A percentile compares a stretch with the other conserved stretches of the same genome.
Conservation (phyloP, 805 yeast species). For the Ogataea nakhonphanomensis region DNA sequence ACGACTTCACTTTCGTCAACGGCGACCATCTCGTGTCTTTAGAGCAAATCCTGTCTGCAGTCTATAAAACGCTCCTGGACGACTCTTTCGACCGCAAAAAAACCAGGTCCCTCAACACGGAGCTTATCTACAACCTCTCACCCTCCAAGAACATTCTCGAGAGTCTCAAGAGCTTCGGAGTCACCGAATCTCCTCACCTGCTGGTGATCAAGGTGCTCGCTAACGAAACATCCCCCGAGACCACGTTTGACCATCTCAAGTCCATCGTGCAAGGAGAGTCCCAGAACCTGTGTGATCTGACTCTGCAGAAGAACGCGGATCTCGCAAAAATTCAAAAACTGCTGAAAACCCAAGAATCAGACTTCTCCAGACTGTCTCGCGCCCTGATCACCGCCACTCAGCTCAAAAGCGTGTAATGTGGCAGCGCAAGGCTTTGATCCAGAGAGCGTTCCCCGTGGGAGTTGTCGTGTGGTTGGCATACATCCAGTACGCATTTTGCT, state of each 20-base stretch:
- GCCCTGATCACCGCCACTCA: constrained; percentile 28
- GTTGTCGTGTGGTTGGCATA: constrained; percentile 25
- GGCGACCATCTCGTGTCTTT: constrained; percentile 52
- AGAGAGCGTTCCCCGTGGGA: constrained; percentile 11
- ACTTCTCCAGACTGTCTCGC: constrained; percentile 22
- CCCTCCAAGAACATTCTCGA: constrained; percentile 72
- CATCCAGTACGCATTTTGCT: constrained; percentile 29
- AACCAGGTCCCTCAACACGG: constrained; percentile 69
- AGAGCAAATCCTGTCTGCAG: constrained; percentile 60
- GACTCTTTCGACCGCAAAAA: constrained; percentile 43
- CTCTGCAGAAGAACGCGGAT: constrained; percentile 32
- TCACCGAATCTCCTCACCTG: constrained; percentile 45
- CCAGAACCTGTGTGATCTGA: constrained; percentile 33
- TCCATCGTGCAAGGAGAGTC: constrained; percentile 34
- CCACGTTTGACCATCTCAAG: constrained; percentile 17
- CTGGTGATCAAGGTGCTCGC: constrained; percentile 49
- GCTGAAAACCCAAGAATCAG: constrained; percentile 25
- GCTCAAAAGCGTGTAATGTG: constrained; percentile 26
- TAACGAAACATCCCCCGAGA: constrained; percentile 17
- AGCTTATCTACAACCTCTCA: constrained; percentile 63
- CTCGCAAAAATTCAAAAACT: constrained; percentile 25
- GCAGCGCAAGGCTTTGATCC: background rate
- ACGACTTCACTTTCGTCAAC: constrained; percentile 65
- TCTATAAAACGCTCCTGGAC: constrained; percentile 60
- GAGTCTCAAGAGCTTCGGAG: constrained; percentile 67